Evolutionary conservation across 2,329 filamentous ascomycete species (phyloP).

Genomic region (Albophoma yamanashiensis): DNA sequence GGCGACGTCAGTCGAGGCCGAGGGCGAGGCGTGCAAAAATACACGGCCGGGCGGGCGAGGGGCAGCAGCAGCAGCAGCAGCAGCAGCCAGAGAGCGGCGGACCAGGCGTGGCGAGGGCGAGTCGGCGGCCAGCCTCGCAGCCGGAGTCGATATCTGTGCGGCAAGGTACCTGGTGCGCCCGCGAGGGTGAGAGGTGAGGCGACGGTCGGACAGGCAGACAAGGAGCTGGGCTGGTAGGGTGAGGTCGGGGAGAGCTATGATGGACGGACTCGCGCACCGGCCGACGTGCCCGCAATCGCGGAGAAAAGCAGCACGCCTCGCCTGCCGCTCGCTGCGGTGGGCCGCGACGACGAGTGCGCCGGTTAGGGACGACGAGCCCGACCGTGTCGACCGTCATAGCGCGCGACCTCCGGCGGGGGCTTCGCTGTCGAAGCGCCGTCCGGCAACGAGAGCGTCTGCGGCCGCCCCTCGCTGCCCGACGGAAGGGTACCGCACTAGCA

Average conservation of each 20-base stretch:
- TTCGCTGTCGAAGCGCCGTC: too few relatives aligned
- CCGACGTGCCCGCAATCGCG: slow-evolving; percentile 5
- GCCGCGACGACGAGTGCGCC: neutral
- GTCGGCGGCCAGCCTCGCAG: neutral
- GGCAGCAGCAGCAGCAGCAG: too few relatives aligned
- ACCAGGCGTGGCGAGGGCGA: neutral
- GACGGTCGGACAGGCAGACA: neutral
- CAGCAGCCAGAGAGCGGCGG: neutral
- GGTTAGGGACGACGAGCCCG: neutral
- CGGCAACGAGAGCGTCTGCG: neutral
- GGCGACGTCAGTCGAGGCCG: neutral
- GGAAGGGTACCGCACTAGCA: neutral
- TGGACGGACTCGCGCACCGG: neutral
- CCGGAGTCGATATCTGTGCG: neutral
- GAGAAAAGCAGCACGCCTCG: neutral
- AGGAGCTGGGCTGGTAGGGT: neutral
- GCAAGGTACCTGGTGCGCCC: neutral
- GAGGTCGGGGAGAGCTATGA: neutral
- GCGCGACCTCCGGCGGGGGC: neutral
- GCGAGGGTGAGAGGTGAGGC: neutral
- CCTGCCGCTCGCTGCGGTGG: neutral
- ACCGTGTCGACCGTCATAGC: neutral
- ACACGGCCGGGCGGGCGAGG: neutral
- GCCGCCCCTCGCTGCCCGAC: too few relatives aligned
- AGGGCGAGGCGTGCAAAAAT: neutral